These are phyloP conservation scores for Solanum chacoense DNA, from an alignment of 305 asterid genomes.

Conservation along the genomic window DNA sequence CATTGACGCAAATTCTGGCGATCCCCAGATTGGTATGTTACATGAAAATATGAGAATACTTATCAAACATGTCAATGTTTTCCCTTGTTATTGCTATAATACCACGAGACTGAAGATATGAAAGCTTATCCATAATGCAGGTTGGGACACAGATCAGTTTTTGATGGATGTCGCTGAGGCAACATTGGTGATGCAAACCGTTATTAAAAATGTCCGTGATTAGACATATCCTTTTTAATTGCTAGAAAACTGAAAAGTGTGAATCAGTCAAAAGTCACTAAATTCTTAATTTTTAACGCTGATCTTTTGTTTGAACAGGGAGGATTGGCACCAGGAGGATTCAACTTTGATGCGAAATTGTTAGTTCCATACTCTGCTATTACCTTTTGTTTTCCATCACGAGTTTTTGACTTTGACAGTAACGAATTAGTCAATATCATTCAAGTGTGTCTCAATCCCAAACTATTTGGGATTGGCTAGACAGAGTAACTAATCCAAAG, in stretches of 20 bases:
- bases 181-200: constrained; percentile 74
- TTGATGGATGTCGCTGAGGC: constrained; percentile 93
- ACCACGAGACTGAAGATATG: background rate
- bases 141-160: constrained; percentile 99
- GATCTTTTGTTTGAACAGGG: constrained; percentile 33
- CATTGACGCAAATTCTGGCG: constrained; percentile 92
- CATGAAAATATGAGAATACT: background rate
- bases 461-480: background rate
- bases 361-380: constrained; percentile 18
- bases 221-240: background rate
- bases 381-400: background rate
- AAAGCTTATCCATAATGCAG: constrained; percentile 21
- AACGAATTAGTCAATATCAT: background rate
- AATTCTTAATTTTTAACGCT: background rate
- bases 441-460: background rate
- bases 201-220: constrained; percentile 60
- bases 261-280: background rate
- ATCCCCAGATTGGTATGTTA: constrained; percentile 75
- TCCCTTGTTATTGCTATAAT: background rate
- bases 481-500: background rate
- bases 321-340: constrained; percentile 96
- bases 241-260: background rate
- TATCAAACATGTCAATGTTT: background rate
- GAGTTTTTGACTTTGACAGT: background rate
- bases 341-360: constrained; percentile 95